phyloP scores from a whole-genome alignment of 208 protist species.

The Herpetomonas muscarum region DNA sequence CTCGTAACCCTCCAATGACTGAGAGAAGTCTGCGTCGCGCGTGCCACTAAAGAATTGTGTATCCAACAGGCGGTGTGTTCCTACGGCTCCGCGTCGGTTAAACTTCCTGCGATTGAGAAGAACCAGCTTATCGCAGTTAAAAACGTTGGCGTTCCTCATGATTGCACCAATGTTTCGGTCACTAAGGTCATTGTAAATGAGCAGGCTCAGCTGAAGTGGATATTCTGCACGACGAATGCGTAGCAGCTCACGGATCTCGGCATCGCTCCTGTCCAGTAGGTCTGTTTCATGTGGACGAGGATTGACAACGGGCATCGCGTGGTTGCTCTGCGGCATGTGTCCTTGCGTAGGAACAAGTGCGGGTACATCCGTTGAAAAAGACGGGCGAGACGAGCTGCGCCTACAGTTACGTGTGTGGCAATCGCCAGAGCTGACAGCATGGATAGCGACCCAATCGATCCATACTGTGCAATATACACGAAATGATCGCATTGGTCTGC shows the following conservation, averaged over 20 bases:
- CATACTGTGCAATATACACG: conserved; percentile 83
- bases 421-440: conserved; percentile 82
- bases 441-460: conserved; percentile 76
- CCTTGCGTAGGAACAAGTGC: conserved; percentile 9
- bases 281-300: conserved; percentile 50
- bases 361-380: neutral
- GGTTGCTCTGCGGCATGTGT: conserved; percentile 63
- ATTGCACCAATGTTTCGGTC: conserved; percentile 85
- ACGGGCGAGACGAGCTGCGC: neutral
- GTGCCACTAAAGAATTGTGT: conserved; percentile 21
- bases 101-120: conserved; percentile 66
- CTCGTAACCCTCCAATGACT: conserved; percentile 31
- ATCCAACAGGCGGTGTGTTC: conserved; percentile 55
- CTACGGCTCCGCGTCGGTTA: conserved; percentile 67
- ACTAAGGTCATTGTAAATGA: conserved; percentile 74
- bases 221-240: conserved; percentile 26
- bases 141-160: conserved; percentile 78
- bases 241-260: conserved; percentile 36
- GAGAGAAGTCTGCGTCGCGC: neutral
- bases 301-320: neutral
- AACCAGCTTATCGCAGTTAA: conserved; percentile 67
- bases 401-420: conserved; percentile 33
- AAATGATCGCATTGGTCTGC: conserved; percentile 39
- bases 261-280: conserved; percentile 35
- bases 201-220: conserved; percentile 44